These are phyloP conservation scores for Chimonanthus praecox DNA, from an alignment of 164 flowering plant genomes.

Conservation along the genomic window DNA sequence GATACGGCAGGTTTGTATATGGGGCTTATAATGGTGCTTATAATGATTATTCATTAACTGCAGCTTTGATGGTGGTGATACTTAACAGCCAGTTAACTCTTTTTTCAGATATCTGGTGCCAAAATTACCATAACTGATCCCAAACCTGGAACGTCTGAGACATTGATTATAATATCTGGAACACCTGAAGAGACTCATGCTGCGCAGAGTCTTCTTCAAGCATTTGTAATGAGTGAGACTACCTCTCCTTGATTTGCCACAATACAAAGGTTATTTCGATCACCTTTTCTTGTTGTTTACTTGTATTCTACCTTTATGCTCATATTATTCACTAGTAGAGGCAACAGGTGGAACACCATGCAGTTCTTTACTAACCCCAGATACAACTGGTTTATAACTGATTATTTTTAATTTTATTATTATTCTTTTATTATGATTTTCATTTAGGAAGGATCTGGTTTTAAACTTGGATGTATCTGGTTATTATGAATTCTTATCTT, in stretches of 20 bases:
- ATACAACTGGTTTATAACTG: neutral
- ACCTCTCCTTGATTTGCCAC: slow-evolving; percentile 36
- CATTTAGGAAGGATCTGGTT: neutral
- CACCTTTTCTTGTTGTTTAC: neutral
- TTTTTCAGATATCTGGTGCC: slow-evolving; percentile 88
- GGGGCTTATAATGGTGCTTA: neutral
- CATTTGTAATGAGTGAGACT: slow-evolving; percentile 78
- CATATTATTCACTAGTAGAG: neutral
- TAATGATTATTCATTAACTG: neutral
- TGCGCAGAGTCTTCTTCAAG: slow-evolving; percentile 97
- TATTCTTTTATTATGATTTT: too few relatives aligned
- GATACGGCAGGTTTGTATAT: slow-evolving; percentile 58
- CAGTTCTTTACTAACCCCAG: neutral
- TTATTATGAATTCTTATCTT: neutral
- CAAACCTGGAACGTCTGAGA: slow-evolving; percentile 75
- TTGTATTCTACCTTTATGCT: neutral
- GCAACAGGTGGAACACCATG: neutral
- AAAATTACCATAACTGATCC: slow-evolving; percentile 72
- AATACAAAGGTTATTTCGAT: neutral
- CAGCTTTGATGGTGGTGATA: neutral
- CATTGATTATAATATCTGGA: slow-evolving; percentile 77
- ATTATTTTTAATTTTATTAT: too few relatives aligned
- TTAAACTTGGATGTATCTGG: neutral
- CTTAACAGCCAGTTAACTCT: neutral
- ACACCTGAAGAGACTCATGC: slow-evolving; percentile 96